Evolutionary conservation across 257 asterid species (phyloP), one percentile per base, ranked within the genome.

Genomic region (Penstemon davidsonii): DNA sequence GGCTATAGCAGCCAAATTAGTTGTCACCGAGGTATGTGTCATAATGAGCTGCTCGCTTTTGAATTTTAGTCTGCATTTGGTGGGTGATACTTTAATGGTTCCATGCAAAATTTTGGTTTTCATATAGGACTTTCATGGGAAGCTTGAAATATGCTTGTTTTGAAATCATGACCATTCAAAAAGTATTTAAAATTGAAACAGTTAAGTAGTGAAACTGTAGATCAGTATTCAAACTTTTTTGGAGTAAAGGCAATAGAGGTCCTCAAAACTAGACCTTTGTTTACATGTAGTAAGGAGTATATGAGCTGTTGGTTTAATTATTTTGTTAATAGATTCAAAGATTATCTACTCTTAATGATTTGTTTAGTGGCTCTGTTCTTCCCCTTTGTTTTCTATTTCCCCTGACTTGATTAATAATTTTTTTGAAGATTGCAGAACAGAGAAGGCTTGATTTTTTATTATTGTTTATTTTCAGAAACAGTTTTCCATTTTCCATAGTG

Each of bases 1-100:
- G 86, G 88, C 82, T 25, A 59, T 90, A 81, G 96, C 93, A 51
- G 83, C 91, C 72, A 93, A 80, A 70, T 69, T 88, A 70, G 92
- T 75, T 49, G 79, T 65, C 62, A 64, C 77, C 44, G 82, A 81
- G 91, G 97, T 88, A 74, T 45, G 79, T 63, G 0, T 46, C 12
- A 33, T 15, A 51, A 45, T 54, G 62, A 60, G 64, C 67, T 25
- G 13, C 55, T 45, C 49, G 62, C 6, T 41, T 62, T 64, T 18
- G 43, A 61, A 36, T 18, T 60, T 51, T 60, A 18, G 40, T 66
- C 33, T 25, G 33, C 2, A 25, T 25, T 25, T 25, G 33, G 44
- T 25, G 5, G 3, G 25, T 46, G 18, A 4, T 56, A 60, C 12
- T 36, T 69, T 69, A 19, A 40, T 42, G 7, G 39, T 41, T 37